A percentile compares a stretch with the other conserved stretches of the same genome.
Conservation (phyloP, 192 early-diverging fungal genomes). For the Jimgerdemannia lactiflua region DNA sequence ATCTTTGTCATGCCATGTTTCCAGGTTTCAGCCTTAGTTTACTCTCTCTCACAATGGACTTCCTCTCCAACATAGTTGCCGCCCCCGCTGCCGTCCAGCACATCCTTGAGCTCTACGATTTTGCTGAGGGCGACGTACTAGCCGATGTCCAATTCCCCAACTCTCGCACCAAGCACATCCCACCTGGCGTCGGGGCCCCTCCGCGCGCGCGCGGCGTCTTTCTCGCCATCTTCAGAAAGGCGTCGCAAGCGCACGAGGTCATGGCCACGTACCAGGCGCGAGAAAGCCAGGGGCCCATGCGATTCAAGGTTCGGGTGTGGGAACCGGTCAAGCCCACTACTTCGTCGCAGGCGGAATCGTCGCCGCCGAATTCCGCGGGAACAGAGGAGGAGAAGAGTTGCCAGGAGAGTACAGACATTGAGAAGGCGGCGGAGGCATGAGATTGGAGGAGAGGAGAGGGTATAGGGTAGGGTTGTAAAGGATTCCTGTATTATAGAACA, state of each 20-base stretch:
- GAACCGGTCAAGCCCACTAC: background rate
- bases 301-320: background rate
- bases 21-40: background rate
- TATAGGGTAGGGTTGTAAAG: too few relatives aligned
- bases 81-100: background rate
- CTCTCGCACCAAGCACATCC: background rate
- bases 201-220: background rate
- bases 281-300: background rate
- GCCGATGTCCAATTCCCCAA: background rate
- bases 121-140: background rate
- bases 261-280: background rate
- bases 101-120: background rate
- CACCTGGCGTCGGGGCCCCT: too few relatives aligned
- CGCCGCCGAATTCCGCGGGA: background rate
- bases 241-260: background rate
- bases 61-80: background rate
- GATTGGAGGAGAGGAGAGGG: background rate
- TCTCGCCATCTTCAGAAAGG: background rate
- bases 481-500: too few relatives aligned
- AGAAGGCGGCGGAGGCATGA: background rate
- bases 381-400: background rate
- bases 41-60: background rate
- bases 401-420: background rate
- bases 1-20: background rate
- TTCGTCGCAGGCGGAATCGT: background rate